A percentile compares a stretch with the other conserved stretches of the same genome.
Evolutionary conservation across 192 early-diverging fungal genomes (phyloP).

Genomic region (Dissophora globulifera): DNA sequence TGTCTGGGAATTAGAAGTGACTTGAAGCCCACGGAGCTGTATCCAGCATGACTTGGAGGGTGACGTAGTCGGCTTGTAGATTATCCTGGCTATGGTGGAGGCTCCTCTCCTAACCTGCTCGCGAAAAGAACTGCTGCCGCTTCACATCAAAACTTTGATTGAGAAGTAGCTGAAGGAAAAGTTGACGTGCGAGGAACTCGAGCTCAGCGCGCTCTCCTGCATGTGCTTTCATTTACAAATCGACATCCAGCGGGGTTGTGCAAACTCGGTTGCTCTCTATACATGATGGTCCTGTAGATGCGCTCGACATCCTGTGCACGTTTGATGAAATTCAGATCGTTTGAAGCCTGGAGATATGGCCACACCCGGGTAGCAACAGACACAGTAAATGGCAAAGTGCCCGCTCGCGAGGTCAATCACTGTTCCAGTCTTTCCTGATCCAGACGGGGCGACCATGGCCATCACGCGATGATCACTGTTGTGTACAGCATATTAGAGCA

Average conservation of each 20-base stretch:
- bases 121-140: slow-evolving; percentile 35
- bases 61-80: slow-evolving; percentile 8
- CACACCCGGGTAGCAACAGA: slow-evolving; percentile 1
- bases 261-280: neutral
- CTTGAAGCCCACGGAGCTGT: too few relatives aligned
- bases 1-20: neutral
- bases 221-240: neutral
- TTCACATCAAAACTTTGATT: slow-evolving; percentile 14
- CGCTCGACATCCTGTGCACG: slow-evolving; percentile 31
- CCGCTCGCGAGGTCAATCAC: slow-evolving; percentile 26
- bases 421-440: slow-evolving; percentile 47
- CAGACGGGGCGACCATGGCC: slow-evolving; percentile 41
- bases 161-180: slow-evolving; percentile 40
- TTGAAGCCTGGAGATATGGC: slow-evolving; percentile 1
- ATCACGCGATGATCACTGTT: slow-evolving; percentile 24
- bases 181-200: slow-evolving; percentile 43
- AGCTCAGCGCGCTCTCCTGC: slow-evolving; percentile 30
- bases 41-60: slow-evolving; percentile 11
- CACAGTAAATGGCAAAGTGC: slow-evolving; percentile 45
- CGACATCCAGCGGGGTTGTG: neutral
- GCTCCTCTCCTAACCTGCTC: slow-evolving; percentile 28
- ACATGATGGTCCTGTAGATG: neutral
- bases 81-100: slow-evolving; percentile 17
- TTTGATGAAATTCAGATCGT: slow-evolving; percentile 26
- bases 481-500: too few relatives aligned